Evolutionary conservation across 78 protist species (phyloP).

Genomic region (Dictyostelium capitatum): DNA sequence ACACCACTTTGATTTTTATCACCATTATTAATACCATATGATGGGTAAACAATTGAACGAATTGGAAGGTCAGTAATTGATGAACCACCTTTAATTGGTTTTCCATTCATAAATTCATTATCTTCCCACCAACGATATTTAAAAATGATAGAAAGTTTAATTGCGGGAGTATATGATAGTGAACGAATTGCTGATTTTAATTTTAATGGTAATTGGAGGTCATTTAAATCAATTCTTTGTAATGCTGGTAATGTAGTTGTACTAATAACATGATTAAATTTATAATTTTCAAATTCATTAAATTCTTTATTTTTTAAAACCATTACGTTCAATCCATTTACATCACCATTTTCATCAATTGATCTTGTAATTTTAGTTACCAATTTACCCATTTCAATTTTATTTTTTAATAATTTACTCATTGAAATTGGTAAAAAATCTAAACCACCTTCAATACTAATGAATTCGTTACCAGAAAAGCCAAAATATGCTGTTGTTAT

Average conservation of each 20-base stretch:
- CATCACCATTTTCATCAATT: neutral
- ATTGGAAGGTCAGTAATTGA: conserved; percentile 43
- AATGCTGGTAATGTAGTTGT: conserved; percentile 29
- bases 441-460: conserved; percentile 27
- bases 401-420: neutral
- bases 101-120: conserved; percentile 18
- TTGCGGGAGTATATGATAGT: neutral
- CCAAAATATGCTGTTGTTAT: neutral
- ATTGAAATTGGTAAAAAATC: neutral
- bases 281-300: neutral
- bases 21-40: conserved; percentile 25
- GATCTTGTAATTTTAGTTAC: neutral
- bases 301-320: neutral
- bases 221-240: conserved; percentile 17
- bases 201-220: conserved; percentile 2
- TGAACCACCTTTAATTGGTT: conserved; percentile 38
- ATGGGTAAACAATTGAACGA: conserved; percentile 26
- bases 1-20: neutral
- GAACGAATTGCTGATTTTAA: conserved; percentile 1
- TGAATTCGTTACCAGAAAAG: neutral
- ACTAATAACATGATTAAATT: conserved; percentile 18
- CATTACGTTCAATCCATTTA: neutral
- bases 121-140: conserved; percentile 61
- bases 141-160: conserved; percentile 7
- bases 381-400: neutral